A percentile compares a stretch with the other conserved stretches of the same genome.
Conservation (phyloP, 2,329 filamentous ascomycete species). For the Xylaria sp. region DNA sequence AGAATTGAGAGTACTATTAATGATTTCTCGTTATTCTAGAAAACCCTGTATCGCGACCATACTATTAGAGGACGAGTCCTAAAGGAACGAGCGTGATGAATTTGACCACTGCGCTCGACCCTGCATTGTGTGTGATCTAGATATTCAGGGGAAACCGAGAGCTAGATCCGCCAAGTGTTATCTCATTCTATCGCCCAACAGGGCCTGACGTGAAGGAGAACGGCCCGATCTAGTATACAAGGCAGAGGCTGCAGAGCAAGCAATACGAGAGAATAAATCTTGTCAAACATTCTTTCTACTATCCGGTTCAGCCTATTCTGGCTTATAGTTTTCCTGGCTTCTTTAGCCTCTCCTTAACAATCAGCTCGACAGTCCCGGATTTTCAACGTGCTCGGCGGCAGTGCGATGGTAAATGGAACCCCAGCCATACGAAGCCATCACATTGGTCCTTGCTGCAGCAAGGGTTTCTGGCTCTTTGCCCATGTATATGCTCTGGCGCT, state of each 20-base stretch:
- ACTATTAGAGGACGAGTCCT: neutral
- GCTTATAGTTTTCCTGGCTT: conserved; percentile 30
- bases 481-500: conserved; percentile 44
- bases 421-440: conserved; percentile 31
- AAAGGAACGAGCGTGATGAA: conserved; percentile 2
- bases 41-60: conserved; percentile 5
- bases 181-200: conserved; percentile 10
- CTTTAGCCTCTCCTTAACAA: conserved; percentile 33
- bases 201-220: conserved; percentile 23
- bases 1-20: neutral
- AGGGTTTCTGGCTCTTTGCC: conserved; percentile 40
- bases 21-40: neutral
- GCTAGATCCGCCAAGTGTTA: conserved; percentile 22
- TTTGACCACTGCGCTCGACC: neutral
- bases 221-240: conserved; percentile 27
- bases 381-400: conserved; percentile 33
- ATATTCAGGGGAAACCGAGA: conserved; percentile 10
- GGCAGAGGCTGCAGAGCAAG: conserved; percentile 9
- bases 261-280: conserved; percentile 21
- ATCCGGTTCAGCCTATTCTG: conserved; percentile 39
- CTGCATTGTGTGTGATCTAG: conserved; percentile 11
- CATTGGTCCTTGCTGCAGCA: conserved; percentile 40
- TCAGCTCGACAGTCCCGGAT: conserved; percentile 27
- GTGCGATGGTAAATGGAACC: conserved; percentile 26
- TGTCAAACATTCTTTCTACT: conserved; percentile 25